phyloP scores from a whole-genome alignment of 345 rosid genomes.

The Linum trigynum region DNA sequence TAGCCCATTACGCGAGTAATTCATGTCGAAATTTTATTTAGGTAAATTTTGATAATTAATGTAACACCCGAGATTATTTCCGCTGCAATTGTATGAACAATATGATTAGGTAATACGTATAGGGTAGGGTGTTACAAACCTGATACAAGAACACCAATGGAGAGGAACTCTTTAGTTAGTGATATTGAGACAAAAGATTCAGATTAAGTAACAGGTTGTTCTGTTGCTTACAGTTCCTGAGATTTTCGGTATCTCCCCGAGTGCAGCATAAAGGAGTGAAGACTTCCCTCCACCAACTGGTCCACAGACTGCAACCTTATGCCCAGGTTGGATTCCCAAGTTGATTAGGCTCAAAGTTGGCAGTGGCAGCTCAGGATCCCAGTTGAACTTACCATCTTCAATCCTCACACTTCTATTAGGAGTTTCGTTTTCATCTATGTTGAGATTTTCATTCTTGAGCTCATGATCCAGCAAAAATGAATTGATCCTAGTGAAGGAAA shows the following conservation, averaged over 20 bases:
- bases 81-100: too few relatives aligned
- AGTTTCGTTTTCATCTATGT: constrained; percentile 15
- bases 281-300: constrained; percentile 78
- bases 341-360: constrained; percentile 36
- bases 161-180: constrained; percentile 4
- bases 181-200: not conserved
- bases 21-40: too few relatives aligned
- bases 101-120: too few relatives aligned
- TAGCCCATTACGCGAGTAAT: too few relatives aligned
- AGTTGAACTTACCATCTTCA: constrained; percentile 49
- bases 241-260: constrained; percentile 57
- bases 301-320: constrained; percentile 73
- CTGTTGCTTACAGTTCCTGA: constrained; percentile 49
- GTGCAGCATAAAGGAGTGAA: constrained; percentile 53
- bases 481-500: constrained; percentile 50
- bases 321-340: constrained; percentile 36
- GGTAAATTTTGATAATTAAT: too few relatives aligned
- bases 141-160: not conserved
- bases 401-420: constrained; percentile 30
- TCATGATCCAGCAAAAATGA: constrained; percentile 55
- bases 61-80: too few relatives aligned
- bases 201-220: not conserved
- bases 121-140: too few relatives aligned
- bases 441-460: constrained; percentile 29
- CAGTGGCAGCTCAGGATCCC: constrained; percentile 45